Conservation (phyloP, 257 asterid species). For the Ajuga chamaepitys region DNA sequence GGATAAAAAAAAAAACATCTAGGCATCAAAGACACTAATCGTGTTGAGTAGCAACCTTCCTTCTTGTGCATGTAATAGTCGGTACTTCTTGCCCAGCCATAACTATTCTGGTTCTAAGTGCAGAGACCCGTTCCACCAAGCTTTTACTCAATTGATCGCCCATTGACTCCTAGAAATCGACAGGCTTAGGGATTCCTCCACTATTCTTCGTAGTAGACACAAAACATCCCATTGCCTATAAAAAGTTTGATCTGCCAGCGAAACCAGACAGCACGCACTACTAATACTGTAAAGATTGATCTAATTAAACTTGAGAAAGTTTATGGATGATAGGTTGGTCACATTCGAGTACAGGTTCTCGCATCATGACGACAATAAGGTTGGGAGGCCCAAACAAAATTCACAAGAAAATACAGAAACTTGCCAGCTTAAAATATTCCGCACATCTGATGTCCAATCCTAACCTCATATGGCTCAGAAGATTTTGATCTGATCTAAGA, state of each 20-base stretch:
- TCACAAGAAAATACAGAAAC: conserved; percentile 24
- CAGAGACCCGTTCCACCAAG: conserved; percentile 80
- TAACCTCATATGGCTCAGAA: too few species aligned
- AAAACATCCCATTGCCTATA: conserved; percentile 82
- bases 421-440: conserved; percentile 23
- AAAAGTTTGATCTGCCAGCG: conserved; percentile 22
- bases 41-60: conserved; percentile 81
- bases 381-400: too few species aligned
- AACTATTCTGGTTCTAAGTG: conserved; percentile 86
- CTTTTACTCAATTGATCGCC: conserved; percentile 50
- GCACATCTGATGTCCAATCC: too few species aligned
- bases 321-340: too few species aligned
- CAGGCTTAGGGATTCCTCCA: conserved; percentile 84
- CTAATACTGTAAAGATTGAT: too few species aligned
- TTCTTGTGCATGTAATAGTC: conserved; percentile 80
- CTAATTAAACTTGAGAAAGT: too few species aligned
- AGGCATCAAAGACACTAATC: conserved; percentile 39
- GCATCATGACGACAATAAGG: too few species aligned
- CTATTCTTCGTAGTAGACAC: conserved; percentile 61
- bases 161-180: conserved; percentile 55
- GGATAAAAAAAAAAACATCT: not conserved
- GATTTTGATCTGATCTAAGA: too few species aligned
- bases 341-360: too few species aligned
- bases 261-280: too few species aligned
- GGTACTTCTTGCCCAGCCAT: conserved; percentile 98